Evolutionary conservation across 495 filamentous ascomycete species (phyloP).

Genomic region (Hypoxylon cercidicola): DNA sequence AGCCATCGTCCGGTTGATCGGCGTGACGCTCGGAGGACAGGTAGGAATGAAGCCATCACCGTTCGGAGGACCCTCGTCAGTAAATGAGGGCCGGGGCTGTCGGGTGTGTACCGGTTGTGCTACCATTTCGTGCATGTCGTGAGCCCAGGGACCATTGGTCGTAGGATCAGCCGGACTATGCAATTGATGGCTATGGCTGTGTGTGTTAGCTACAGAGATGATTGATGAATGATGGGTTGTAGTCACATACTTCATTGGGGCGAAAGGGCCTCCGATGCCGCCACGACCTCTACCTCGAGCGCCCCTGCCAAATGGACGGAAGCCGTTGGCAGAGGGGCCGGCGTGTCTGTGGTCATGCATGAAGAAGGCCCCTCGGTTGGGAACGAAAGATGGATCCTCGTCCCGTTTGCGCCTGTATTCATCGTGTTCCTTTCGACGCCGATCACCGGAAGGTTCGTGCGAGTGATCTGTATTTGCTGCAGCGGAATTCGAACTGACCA

Average conservation of each 20-base stretch:
- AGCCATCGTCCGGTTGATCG: slow-evolving; percentile 69
- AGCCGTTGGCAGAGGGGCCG: slow-evolving; percentile 78
- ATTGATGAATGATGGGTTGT: slow-evolving; percentile 17
- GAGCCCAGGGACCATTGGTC: slow-evolving; percentile 82
- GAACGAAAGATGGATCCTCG: slow-evolving; percentile 92
- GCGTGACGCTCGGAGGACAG: slow-evolving; percentile 51
- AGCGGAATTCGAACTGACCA: slow-evolving; percentile 56
- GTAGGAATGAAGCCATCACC: slow-evolving; percentile 58
- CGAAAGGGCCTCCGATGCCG: slow-evolving; percentile 62
- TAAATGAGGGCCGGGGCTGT: slow-evolving; percentile 48
- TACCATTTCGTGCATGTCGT: slow-evolving; percentile 93
- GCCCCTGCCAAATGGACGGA: slow-evolving; percentile 73
- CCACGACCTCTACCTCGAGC: slow-evolving; percentile 63
- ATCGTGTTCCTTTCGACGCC: slow-evolving; percentile 85
- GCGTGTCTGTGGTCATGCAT: slow-evolving; percentile 91
- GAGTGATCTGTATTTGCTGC: slow-evolving; percentile 46
- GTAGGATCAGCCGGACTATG: slow-evolving; percentile 63
- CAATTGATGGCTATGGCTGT: slow-evolving; percentile 57
- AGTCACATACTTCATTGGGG: slow-evolving; percentile 66
- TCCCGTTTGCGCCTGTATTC: slow-evolving; percentile 88
- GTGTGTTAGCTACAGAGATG: slow-evolving; percentile 42
- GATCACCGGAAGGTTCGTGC: slow-evolving; percentile 67
- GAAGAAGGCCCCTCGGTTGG: slow-evolving; percentile 95
- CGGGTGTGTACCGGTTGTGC: slow-evolving; percentile 56
- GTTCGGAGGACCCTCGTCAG: slow-evolving; percentile 56